A percentile compares a stretch with the other conserved stretches of the same genome.
Conservation (phyloP, 1,284 basidiomycete genomes). For the Phellopilus nigrolimitatus region DNA sequence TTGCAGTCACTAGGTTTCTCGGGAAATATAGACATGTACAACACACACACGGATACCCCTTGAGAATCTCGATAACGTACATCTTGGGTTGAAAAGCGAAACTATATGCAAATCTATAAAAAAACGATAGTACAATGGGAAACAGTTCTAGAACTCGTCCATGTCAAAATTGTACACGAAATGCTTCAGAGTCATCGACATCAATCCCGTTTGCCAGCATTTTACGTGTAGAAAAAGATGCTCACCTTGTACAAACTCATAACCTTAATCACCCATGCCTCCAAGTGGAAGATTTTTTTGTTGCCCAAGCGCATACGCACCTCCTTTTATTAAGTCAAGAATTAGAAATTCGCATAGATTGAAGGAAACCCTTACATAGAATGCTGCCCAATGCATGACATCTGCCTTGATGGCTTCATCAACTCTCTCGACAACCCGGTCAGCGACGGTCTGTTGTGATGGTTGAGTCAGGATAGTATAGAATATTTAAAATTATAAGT, state of each 20-base stretch:
- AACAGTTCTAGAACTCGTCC: conserved; percentile 48
- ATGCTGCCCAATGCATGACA: conserved; percentile 94
- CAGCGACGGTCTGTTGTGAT: conserved; percentile 71
- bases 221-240: not conserved
- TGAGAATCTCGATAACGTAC: no score
- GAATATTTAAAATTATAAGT: conserved; percentile 21
- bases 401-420: conserved; percentile 87
- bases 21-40: not conserved
- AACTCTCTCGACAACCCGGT: conserved; percentile 79
- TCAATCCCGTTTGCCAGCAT: not conserved
- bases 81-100: no score
- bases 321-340: conserved; percentile 50
- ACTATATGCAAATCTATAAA: no score
- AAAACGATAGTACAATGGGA: not conserved
- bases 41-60: no score
- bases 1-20: no score
- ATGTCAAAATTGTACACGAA: conserved; percentile 59
- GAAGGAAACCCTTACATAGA: conserved; percentile 64
- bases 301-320: conserved; percentile 83
- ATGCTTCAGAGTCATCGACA: conserved; percentile 32
- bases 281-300: conserved; percentile 95
- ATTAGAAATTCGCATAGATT: not conserved
- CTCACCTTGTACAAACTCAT: conserved; percentile 48
- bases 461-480: no score
- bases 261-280: conserved; percentile 86